Conservation (phyloP, 2,329 filamentous ascomycete species). For the Talaromyces rugulosus region DNA sequence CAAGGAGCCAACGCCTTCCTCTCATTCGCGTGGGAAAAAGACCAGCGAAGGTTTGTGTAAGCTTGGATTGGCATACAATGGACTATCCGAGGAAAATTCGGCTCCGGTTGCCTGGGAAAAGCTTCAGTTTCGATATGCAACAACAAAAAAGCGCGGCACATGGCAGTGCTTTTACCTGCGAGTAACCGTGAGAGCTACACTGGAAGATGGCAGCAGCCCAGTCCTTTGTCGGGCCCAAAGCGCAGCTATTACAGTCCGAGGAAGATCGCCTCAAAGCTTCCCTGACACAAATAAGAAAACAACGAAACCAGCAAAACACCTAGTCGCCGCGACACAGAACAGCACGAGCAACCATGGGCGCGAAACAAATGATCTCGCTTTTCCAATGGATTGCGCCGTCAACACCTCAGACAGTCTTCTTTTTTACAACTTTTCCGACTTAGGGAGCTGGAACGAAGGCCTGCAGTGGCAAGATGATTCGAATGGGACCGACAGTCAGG, state of each 20-base stretch:
- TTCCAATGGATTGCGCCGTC: neutral
- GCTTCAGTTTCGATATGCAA: slow-evolving; percentile 11
- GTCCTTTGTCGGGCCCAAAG: slow-evolving; percentile 3
- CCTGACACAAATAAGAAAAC: neutral
- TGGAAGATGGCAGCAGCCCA: slow-evolving; percentile 8
- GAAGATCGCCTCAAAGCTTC: slow-evolving; percentile 12
- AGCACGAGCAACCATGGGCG: neutral
- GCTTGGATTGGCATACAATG: neutral
- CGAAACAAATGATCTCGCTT: neutral
- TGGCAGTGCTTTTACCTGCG: slow-evolving; percentile 12
- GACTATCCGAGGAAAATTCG: neutral
- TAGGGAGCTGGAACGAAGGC: slow-evolving; percentile 2
- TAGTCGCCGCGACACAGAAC: neutral
- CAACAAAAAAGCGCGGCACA: slow-evolving; percentile 11
- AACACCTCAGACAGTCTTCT: neutral
- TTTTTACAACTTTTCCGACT: slow-evolving; percentile 11
- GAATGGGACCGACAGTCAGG: neutral
- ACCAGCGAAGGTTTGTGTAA: neutral
- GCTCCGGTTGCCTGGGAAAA: slow-evolving; percentile 9
- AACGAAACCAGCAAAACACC: slow-evolving; percentile 1
- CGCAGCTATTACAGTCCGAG: slow-evolving; percentile 9
- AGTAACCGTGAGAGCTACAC: slow-evolving; percentile 3
- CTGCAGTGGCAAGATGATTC: slow-evolving; percentile 6
- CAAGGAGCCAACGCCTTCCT: neutral
- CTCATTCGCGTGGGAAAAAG: neutral